Evolutionary conservation across 257 asterid genomes (phyloP).

Genomic region (Plantago major): DNA sequence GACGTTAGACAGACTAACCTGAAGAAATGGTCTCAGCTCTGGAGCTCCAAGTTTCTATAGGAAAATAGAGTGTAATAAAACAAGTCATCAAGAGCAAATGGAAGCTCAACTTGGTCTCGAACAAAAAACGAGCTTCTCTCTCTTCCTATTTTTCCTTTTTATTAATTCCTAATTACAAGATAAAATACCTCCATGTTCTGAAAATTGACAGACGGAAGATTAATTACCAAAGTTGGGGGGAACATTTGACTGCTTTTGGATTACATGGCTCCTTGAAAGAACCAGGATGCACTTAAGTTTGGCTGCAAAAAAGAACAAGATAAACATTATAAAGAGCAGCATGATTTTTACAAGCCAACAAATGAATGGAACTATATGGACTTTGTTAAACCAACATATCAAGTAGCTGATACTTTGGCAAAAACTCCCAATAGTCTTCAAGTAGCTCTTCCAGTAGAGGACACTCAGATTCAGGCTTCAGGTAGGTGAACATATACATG

Average conservation of each 20-base stretch:
- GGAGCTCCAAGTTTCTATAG: constrained; percentile 85
- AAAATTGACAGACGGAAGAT: constrained; percentile 77
- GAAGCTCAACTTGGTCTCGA: neutral
- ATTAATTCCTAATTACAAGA: no score
- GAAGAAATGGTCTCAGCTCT: constrained; percentile 93
- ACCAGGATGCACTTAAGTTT: constrained; percentile 87
- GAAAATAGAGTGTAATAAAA: constrained; percentile 2
- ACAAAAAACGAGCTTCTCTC: neutral
- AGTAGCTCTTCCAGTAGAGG: constrained; percentile 84
- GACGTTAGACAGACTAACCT: constrained; percentile 37
- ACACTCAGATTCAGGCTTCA: constrained; percentile 71
- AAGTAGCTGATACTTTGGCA: constrained; percentile 86
- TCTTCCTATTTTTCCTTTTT: no score
- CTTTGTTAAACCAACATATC: neutral
- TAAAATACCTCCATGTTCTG: constrained; percentile 74
- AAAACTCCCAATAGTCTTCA: constrained; percentile 89
- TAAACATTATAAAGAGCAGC: constrained; percentile 17
- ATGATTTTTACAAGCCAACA: neutral
- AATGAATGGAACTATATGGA: neutral
- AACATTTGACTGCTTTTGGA: constrained; percentile 63
- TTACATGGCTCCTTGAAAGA: constrained; percentile 97
- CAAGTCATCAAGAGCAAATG: neutral
- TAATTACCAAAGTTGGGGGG: constrained; percentile 68
- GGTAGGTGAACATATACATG: constrained; percentile 90
- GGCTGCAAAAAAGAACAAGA: constrained; percentile 64